These are phyloP conservation scores for Rhodotorula sp. DNA, from an alignment of 1,284 basidiomycete genomes.

Conservation along the genomic window DNA sequence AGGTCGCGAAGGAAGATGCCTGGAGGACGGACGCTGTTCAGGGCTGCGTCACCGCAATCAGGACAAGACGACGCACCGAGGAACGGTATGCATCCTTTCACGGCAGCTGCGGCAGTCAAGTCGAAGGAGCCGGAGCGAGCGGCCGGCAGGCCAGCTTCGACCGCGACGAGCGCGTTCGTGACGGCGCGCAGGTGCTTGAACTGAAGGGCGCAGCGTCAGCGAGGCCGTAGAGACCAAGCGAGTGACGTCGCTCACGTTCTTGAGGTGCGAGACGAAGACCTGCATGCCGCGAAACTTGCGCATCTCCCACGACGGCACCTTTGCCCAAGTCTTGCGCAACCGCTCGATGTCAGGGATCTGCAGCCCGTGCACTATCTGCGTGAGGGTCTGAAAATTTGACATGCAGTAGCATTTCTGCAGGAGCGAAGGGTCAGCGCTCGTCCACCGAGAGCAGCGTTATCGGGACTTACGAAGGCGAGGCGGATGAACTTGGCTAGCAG, in stretches of 20 bases:
- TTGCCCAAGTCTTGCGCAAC: slow-evolving; percentile 66
- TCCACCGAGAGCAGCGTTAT: background rate
- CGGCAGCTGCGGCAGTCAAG: background rate
- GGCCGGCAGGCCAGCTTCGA: slow-evolving; percentile 56
- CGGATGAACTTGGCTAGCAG: slow-evolving; percentile 79
- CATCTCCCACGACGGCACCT: slow-evolving; percentile 69
- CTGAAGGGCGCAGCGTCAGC: slow-evolving; percentile 7
- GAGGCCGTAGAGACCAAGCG: no score
- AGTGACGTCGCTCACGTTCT: slow-evolving; percentile 63
- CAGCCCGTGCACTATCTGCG: slow-evolving; percentile 77
- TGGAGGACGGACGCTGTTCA: background rate
- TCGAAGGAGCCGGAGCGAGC: slow-evolving; percentile 45
- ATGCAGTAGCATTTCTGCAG: slow-evolving; percentile 75
- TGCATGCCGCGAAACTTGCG: slow-evolving; percentile 74
- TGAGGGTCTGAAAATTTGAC: slow-evolving; percentile 75
- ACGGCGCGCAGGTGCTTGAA: slow-evolving; percentile 61
- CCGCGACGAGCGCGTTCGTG: slow-evolving; percentile 61
- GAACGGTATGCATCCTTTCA: slow-evolving; percentile 65
- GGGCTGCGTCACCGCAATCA: background rate
- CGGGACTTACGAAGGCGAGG: slow-evolving; percentile 70
- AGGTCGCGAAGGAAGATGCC: slow-evolving; percentile 76
- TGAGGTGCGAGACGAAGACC: slow-evolving; percentile 63
- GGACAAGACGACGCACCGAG: slow-evolving; percentile 58
- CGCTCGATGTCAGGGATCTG: slow-evolving; percentile 70
- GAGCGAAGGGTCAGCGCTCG: slow-evolving; percentile 12